Evolutionary conservation across 2,329 filamentous ascomycete species (phyloP), one percentile per base, ranked within the genome.

Genomic region (Beauveria sp.): DNA sequence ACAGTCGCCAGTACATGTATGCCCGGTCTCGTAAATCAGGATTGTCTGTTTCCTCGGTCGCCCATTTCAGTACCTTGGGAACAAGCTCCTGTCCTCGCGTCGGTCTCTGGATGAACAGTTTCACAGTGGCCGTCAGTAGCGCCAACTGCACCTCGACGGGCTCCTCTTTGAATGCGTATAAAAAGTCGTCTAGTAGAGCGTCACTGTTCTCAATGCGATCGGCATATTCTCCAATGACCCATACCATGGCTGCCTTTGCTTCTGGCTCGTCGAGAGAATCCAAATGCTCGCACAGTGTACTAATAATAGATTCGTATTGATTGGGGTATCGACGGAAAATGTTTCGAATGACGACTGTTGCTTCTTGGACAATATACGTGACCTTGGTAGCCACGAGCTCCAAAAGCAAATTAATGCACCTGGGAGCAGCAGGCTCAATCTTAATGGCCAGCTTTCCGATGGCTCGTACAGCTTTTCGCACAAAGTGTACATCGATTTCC

Each of bases 311-410:
- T 75, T 99, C 95, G 75, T 99, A 99, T 73, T 97, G 91, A 73
- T 99, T 97, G 9, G 95, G 95, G 70, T 99, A 99, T 77, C 98
- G 98, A 68, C 95, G 88, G 83, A 99, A 99, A 70, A 99, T 99
- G 74, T 99, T 99, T 67, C 92, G 89, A 71, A 99, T 99, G 28
- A 99, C 95, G 5, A 99, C 95, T 0, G 95, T 99, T 18, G 95
- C 95, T 79, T 99, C 95, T 76, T 99, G 95, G 1, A 99, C 95
- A 67, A 99, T 99, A 72, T 99, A 99, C 0, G 93, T 96, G 60
- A 99, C 88, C 77, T 98, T 98, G n/a, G 95, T 98, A 31, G 93
- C 89, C 52, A 99, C 95, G 46, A 99, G 84, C 65, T 97, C 92
- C 22, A 99, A 82, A 0, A 99, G 81, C 6, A 96, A 88, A 70